These are phyloP conservation scores for Chalciporus chontae DNA, from an alignment of 768 basidiomycete species.

Conservation along the genomic window DNA sequence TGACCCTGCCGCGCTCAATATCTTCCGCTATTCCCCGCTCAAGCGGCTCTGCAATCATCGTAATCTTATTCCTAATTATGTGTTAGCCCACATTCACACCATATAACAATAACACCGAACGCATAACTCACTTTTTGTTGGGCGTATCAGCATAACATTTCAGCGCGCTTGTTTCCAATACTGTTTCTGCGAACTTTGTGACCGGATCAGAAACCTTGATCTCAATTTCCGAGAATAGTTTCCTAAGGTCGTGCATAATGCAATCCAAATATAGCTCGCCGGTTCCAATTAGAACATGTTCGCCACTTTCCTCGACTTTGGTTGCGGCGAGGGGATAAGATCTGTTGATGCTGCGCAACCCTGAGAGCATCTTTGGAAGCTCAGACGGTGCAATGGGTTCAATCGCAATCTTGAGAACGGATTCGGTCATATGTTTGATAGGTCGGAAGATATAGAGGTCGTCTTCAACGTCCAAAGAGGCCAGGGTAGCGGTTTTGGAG, in stretches of 20 bases:
- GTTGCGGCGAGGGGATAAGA: constrained; percentile 92
- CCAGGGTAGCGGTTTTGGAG: constrained; percentile 90
- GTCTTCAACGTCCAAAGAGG: constrained; percentile 67
- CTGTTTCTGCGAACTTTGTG: constrained; percentile 97
- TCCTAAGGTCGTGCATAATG: constrained; percentile 92
- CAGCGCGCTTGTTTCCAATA: constrained; percentile 93
- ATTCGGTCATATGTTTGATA: constrained; percentile 94
- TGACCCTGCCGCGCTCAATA: constrained; percentile 88
- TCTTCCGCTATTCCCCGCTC: constrained; percentile 96
- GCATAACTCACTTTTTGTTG: constrained; percentile 82
- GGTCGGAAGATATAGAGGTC: constrained; percentile 95
- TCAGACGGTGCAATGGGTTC: constrained; percentile 98
- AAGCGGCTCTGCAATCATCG: constrained; percentile 98
- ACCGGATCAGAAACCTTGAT: constrained; percentile 99
- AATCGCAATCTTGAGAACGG: constrained; percentile 96
- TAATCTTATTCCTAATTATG: constrained; percentile 81
- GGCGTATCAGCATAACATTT: constrained; percentile 99
- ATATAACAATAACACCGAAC: not conserved
- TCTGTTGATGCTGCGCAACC: constrained; percentile 95
- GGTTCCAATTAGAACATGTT: constrained; percentile 95
- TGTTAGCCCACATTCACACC: constrained; percentile 13
- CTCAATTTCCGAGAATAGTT: constrained; percentile 95
- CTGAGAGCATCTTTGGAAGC: constrained; percentile 97
- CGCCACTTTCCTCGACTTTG: constrained; percentile 97
- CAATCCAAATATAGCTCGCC: constrained; percentile 97